phyloP scores from a whole-genome alignment of 768 basidiomycete genomes.

The Auricularia sp. region DNA sequence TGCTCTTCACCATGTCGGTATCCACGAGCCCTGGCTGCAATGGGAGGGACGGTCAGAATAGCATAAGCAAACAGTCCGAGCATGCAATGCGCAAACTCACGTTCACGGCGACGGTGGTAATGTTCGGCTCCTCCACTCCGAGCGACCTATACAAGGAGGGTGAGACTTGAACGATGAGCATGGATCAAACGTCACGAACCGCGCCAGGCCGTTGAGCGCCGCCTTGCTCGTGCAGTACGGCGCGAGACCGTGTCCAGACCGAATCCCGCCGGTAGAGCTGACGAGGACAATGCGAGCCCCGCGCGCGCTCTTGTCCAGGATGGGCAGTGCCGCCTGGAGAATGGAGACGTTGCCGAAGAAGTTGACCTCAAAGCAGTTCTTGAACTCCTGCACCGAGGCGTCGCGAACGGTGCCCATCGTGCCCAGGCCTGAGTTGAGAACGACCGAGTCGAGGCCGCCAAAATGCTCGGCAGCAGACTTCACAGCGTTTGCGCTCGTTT shows the following conservation, averaged over 20 bases:
- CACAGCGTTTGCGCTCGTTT: not conserved
- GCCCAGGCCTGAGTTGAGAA: not conserved
- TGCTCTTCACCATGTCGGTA: too few relatives aligned
- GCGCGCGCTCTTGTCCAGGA: not conserved
- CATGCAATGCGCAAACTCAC: not conserved
- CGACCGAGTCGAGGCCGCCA: not conserved
- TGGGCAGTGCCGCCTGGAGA: not conserved
- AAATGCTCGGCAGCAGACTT: not conserved
- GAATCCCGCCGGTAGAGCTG: not conserved
- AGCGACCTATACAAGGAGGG: not conserved
- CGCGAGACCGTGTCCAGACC: not conserved
- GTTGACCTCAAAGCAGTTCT: not conserved
- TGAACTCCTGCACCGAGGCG: not conserved
- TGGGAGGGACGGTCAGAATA: not conserved
- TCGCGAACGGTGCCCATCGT: not conserved
- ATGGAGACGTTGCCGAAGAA: not conserved
- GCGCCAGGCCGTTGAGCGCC: not conserved
- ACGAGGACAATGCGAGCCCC: not conserved
- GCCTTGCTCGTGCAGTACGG: not conserved
- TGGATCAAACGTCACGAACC: not conserved
- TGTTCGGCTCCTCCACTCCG: not conserved
- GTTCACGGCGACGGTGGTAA: not conserved
- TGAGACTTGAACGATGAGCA: not conserved
- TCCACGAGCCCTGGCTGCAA: not conserved
- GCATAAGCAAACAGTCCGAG: not conserved